A percentile compares a stretch with the other conserved stretches of the same genome.
Conservation (phyloP, 1,284 basidiomycete species). For the Heterobasidion parviporum region DNA sequence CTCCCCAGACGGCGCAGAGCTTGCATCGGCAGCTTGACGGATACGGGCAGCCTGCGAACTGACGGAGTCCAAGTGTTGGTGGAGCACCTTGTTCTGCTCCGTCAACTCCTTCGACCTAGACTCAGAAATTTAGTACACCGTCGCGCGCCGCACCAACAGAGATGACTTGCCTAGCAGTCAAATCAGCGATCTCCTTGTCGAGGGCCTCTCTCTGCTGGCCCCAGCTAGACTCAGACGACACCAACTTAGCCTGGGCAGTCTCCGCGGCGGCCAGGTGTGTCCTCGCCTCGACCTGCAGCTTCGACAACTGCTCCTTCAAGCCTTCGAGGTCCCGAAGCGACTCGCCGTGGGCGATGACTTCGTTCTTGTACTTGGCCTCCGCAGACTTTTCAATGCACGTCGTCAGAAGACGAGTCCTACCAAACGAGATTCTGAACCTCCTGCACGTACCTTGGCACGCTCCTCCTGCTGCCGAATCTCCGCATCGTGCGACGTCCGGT, state of each 20-base stretch:
- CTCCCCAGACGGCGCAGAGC: slow-evolving; percentile 32
- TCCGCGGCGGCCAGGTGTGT: slow-evolving; percentile 55
- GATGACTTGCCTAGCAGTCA: slow-evolving; percentile 51
- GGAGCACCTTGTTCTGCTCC: slow-evolving; percentile 73
- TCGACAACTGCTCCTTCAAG: slow-evolving; percentile 55
- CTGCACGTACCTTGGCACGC: slow-evolving; percentile 51
- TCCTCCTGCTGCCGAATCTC: slow-evolving; percentile 61
- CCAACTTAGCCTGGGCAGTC: slow-evolving; percentile 67
- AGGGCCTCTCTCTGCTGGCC: slow-evolving; percentile 67
- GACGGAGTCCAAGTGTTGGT: slow-evolving; percentile 82
- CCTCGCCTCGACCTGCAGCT: slow-evolving; percentile 41
- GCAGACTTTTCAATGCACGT: slow-evolving; percentile 41
- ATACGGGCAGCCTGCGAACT: slow-evolving; percentile 76
- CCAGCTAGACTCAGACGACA: slow-evolving; percentile 72
- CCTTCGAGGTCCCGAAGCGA: slow-evolving; percentile 65
- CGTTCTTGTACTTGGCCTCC: slow-evolving; percentile 73
- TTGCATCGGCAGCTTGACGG: slow-evolving; percentile 54
- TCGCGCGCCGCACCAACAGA: neutral
- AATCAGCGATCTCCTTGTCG: slow-evolving; percentile 69
- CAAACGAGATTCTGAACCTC: slow-evolving; percentile 1
- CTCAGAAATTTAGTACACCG: neutral
- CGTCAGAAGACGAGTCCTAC: neutral
- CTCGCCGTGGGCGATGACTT: slow-evolving; percentile 79
- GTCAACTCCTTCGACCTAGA: slow-evolving; percentile 63
- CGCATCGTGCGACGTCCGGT: slow-evolving; percentile 53